These are phyloP conservation scores for Xylaria castorea DNA, from an alignment of 495 filamentous ascomycete genomes.

Conservation along the genomic window DNA sequence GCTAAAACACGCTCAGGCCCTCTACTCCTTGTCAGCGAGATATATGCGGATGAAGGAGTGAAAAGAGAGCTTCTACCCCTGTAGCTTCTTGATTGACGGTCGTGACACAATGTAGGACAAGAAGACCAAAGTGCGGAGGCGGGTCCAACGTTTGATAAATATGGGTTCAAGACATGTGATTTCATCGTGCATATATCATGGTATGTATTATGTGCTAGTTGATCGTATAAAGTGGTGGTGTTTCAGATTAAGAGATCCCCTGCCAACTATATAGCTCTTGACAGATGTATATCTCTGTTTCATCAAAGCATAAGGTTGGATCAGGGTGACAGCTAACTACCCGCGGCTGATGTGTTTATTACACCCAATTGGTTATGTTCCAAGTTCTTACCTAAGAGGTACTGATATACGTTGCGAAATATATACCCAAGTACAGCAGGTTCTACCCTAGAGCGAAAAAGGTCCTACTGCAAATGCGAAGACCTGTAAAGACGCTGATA, in stretches of 20 bases:
- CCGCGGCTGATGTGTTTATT: not conserved
- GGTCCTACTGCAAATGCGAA: not conserved
- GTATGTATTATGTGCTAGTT: not conserved
- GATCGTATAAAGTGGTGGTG: not conserved
- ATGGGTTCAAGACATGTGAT: not conserved
- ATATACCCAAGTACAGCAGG: not conserved
- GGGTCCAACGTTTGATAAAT: not conserved
- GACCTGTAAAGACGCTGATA: not conserved
- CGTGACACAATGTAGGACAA: not conserved
- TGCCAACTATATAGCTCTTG: not conserved
- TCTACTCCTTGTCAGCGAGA: not conserved
- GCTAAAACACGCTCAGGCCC: conserved; percentile 4
- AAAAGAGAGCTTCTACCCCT: not conserved
- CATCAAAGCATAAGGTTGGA: not conserved
- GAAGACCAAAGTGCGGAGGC: not conserved
- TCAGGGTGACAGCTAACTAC: not conserved
- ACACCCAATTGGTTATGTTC: not conserved
- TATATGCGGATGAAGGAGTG: not conserved
- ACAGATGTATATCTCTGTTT: not conserved
- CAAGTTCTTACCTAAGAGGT: not conserved
- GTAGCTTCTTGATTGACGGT: not conserved
- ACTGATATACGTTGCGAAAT: not conserved
- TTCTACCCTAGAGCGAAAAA: not conserved
- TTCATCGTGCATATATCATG: not conserved
- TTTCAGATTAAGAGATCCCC: not conserved